Conservation (phyloP, 768 basidiomycete species). For the Russula compacta region DNA sequence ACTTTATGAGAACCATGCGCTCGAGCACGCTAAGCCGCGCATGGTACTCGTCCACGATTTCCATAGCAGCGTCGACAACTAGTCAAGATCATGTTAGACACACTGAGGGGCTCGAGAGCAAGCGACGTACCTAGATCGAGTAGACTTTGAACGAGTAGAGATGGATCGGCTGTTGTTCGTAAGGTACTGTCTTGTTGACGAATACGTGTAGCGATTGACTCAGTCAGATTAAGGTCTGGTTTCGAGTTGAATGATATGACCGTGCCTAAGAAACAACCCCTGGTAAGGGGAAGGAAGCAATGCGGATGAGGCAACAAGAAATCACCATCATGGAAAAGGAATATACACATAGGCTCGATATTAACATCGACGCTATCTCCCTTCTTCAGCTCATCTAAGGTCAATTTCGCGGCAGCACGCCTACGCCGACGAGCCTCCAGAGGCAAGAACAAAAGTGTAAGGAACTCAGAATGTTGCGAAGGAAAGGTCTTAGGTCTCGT, state of each 20-base stretch:
- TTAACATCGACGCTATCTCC: conserved; percentile 53
- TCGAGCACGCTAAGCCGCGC: conserved; percentile 54
- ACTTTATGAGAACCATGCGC: conserved; percentile 46
- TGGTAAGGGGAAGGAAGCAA: background rate
- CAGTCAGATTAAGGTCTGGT: conserved; percentile 39
- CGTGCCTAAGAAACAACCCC: conserved; percentile 36
- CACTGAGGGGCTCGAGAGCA: background rate
- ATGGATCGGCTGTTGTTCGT: conserved; percentile 54
- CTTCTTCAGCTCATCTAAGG: conserved; percentile 34
- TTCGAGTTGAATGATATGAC: conserved; percentile 51
- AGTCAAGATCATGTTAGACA: background rate
- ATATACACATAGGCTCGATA: conserved; percentile 56
- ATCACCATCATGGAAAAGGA: conserved; percentile 55
- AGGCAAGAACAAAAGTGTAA: conserved; percentile 18
- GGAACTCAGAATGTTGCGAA: background rate
- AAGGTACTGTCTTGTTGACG: conserved; percentile 46
- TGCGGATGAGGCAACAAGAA: conserved; percentile 13
- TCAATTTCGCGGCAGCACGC: conserved; percentile 23
- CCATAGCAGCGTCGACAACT: conserved; percentile 63
- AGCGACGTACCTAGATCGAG: conserved; percentile 41
- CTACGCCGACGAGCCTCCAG: conserved; percentile 29
- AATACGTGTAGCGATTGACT: conserved; percentile 50
- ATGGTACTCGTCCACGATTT: conserved; percentile 63
- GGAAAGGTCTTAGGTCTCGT: background rate
- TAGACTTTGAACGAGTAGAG: conserved; percentile 58